Conservation (phyloP, 1,284 basidiomycete genomes). For the Cutaneotrichosporon sp. region DNA sequence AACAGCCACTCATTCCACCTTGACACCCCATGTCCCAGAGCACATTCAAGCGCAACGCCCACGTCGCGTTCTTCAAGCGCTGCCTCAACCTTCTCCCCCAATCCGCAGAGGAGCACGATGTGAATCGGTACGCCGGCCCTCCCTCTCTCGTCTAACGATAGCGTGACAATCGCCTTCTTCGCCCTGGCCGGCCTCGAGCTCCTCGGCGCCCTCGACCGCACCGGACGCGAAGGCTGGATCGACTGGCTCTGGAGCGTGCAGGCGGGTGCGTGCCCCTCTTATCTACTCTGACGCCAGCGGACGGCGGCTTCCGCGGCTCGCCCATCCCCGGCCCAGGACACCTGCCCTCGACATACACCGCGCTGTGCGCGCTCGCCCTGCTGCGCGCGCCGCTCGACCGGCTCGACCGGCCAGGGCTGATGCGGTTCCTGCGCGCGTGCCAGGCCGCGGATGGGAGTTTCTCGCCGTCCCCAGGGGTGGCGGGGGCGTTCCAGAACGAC, state of each 20-base stretch:
- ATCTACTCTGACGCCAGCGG: conserved; percentile 53
- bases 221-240: conserved; percentile 66
- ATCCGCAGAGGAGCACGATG: conserved; percentile 45
- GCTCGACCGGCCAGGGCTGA: conserved; percentile 66
- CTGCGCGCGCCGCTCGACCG: conserved; percentile 74
- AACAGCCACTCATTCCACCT: neutral
- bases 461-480: conserved; percentile 61
- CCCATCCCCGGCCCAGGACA: conserved; percentile 67
- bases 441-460: conserved; percentile 83
- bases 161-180: conserved; percentile 81
- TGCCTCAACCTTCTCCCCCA: conserved; percentile 49
- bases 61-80: conserved; percentile 47
- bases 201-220: conserved; percentile 62
- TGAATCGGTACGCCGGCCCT: conserved; percentile 42
- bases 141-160: conserved; percentile 44
- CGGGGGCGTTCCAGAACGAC: conserved; percentile 47
- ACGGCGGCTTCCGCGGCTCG: conserved; percentile 75
- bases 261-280: conserved; percentile 50
- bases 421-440: conserved; percentile 66
- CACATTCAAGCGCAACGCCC: conserved; percentile 53
- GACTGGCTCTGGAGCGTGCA: conserved; percentile 89
- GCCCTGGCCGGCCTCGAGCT: conserved; percentile 77
- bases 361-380: conserved; percentile 74
- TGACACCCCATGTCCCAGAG: conserved; percentile 27
- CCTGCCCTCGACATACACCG: conserved; percentile 91